Evolutionary conservation across 495 filamentous ascomycete species (phyloP).

Genomic region (Aspergillus bridgeri): DNA sequence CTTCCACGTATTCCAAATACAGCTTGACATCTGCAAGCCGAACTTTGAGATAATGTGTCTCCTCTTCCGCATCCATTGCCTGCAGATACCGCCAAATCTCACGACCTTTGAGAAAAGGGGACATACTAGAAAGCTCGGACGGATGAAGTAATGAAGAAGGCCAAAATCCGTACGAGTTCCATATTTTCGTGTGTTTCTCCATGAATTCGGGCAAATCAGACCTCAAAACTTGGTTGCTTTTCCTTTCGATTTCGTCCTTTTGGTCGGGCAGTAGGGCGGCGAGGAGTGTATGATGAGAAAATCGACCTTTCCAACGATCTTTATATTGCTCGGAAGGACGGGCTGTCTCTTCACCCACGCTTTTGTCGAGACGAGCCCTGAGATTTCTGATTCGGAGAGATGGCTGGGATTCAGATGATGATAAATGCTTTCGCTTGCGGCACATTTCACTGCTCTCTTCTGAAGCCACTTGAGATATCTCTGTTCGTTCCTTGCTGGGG

Average conservation of each 20-base stretch:
- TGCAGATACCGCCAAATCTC: neutral
- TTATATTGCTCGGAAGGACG: constrained; percentile 5
- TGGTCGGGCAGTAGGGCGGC: constrained; percentile 6
- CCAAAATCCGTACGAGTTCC: constrained; percentile 3
- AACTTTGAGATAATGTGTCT: neutral
- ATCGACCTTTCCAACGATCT: constrained; percentile 14
- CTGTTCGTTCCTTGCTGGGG: constrained; percentile 1
- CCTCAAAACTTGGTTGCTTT: constrained; percentile 8
- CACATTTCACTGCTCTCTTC: no score
- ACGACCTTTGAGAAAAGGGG: neutral
- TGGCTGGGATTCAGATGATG: constrained; percentile 4
- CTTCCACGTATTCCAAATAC: constrained; percentile 3
- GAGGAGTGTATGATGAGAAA: constrained; percentile 12
- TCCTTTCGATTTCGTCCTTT: constrained; percentile 14
- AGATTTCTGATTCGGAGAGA: neutral
- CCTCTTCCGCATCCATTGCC: neutral
- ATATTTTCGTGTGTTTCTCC: constrained; percentile 11
- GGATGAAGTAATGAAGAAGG: neutral
- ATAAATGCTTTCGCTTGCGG: neutral
- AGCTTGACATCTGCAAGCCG: constrained; percentile 2
- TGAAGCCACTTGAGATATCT: no score
- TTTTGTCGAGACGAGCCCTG: constrained; percentile 1
- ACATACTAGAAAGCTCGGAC: neutral
- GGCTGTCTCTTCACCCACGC: neutral
- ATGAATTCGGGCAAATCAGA: constrained; percentile 15